Conservation (phyloP, 1,284 basidiomycete species). For the Moesziomyces antarcticus region DNA sequence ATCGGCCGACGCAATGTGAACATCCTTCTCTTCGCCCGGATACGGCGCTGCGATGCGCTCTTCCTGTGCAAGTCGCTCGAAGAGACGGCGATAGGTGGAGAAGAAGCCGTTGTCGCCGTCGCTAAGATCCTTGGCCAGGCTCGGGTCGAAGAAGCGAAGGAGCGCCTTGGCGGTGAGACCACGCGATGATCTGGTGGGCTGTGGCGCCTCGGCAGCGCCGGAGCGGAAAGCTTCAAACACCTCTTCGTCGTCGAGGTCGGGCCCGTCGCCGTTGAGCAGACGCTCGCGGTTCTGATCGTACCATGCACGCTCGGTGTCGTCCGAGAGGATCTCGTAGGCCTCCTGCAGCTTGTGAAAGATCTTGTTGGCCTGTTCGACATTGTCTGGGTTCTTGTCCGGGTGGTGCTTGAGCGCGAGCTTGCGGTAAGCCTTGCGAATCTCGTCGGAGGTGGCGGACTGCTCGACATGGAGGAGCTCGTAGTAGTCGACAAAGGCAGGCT, state of each 20-base stretch:
- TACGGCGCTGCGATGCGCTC: slow-evolving; percentile 74
- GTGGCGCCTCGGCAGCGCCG: slow-evolving; percentile 71
- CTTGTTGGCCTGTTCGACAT: slow-evolving; percentile 85
- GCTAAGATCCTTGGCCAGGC: slow-evolving; percentile 76
- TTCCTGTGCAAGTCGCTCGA: slow-evolving; percentile 83
- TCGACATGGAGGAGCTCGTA: slow-evolving; percentile 64
- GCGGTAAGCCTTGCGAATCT: slow-evolving; percentile 65
- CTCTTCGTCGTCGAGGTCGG: slow-evolving; percentile 58
- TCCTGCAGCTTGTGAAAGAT: slow-evolving; percentile 90
- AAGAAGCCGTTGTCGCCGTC: slow-evolving; percentile 76
- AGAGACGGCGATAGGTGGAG: slow-evolving; percentile 88
- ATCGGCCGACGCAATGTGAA: slow-evolving; percentile 32
- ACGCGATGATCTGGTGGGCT: slow-evolving; percentile 76
- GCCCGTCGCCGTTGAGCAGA: slow-evolving; percentile 57
- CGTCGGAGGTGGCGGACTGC: slow-evolving; percentile 58
- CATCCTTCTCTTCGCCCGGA: slow-evolving; percentile 67
- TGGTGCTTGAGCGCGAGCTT: slow-evolving; percentile 68
- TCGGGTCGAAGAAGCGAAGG: slow-evolving; percentile 84
- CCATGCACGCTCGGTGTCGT: slow-evolving; percentile 84
- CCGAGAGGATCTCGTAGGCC: slow-evolving; percentile 81
- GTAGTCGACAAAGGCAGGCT: slow-evolving; percentile 61
- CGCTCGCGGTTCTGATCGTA: slow-evolving; percentile 94
- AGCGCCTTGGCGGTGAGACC: slow-evolving; percentile 85
- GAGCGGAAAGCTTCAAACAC: slow-evolving; percentile 81
- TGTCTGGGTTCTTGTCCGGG: slow-evolving; percentile 70